Evolutionary conservation across 345 rosid genomes (phyloP).

Genomic region (Gossypium ekmanianum): DNA sequence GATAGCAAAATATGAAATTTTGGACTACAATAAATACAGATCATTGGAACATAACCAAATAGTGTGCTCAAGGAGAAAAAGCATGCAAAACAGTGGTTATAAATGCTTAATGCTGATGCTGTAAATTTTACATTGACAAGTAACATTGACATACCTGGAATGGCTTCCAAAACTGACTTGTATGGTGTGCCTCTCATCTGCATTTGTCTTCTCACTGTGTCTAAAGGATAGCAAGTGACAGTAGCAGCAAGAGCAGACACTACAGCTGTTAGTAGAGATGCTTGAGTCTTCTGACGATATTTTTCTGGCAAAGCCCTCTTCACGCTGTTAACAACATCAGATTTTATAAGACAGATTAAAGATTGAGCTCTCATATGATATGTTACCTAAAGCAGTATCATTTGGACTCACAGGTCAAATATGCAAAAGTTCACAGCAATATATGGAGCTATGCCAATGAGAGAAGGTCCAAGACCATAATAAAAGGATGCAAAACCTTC

Average conservation of each 20-base stretch:
- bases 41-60: not conserved
- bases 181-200: conserved; percentile 92
- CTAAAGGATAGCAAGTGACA: conserved; percentile 89
- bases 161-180: conserved; percentile 77
- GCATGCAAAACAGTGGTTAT: not conserved
- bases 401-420: conserved; percentile 77
- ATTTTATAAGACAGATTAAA: not conserved
- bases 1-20: not conserved
- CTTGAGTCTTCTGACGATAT: conserved; percentile 62
- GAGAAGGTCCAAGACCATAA: conserved; percentile 93
- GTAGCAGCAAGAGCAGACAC: conserved; percentile 84
- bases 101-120: conserved; percentile 4
- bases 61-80: conserved; percentile 2
- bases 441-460: conserved; percentile 88
- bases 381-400: not conserved
- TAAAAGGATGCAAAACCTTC: conserved; percentile 87
- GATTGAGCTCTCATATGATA: conserved; percentile 2
- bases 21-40: not conserved
- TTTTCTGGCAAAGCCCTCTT: conserved; percentile 90
- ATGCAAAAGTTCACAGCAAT: conserved; percentile 94
- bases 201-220: conserved; percentile 97
- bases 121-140: not conserved
- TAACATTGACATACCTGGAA: conserved; percentile 46
- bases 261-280: conserved; percentile 79
- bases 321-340: conserved; percentile 48